Evolutionary conservation across 805 yeast species (phyloP).

Genomic region (Schizosaccharomyces japonicus): DNA sequence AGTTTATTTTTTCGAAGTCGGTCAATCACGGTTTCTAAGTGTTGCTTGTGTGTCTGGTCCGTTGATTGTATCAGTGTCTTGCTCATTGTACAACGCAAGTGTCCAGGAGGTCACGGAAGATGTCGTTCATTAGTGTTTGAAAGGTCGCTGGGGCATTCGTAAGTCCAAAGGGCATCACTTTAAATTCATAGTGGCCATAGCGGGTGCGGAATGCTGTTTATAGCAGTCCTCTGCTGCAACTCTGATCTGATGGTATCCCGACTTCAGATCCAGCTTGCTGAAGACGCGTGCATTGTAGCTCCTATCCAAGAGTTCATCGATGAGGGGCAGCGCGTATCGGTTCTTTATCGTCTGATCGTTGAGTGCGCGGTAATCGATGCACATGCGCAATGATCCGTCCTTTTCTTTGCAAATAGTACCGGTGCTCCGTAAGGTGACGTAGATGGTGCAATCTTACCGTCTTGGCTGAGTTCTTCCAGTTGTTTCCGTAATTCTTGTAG

Average conservation of each 20-base stretch:
- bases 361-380: too few species aligned
- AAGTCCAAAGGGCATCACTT: slow-evolving; percentile 15
- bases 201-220: slow-evolving; percentile 12
- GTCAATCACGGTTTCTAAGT: not conserved
- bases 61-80: slow-evolving; percentile 10
- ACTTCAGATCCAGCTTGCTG: slow-evolving; percentile 12
- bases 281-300: slow-evolving; percentile 5
- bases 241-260: slow-evolving; percentile 6
- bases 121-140: slow-evolving; percentile 9
- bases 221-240: slow-evolving; percentile 2
- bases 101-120: slow-evolving; percentile 7
- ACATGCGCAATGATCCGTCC: too few species aligned
- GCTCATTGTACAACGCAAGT: slow-evolving; percentile 9
- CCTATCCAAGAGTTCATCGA: slow-evolving; percentile 2
- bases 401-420: too few species aligned
- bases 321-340: slow-evolving; percentile 5
- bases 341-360: slow-evolving; percentile 4
- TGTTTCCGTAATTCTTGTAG: not conserved
- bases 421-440: too few species aligned
- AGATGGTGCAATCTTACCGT: not conserved
- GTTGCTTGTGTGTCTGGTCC: slow-evolving; percentile 7
- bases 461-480: not conserved
- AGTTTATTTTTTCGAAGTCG: not conserved
- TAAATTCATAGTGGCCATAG: slow-evolving; percentile 12
- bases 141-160: slow-evolving; percentile 14